These are phyloP conservation scores for Amanita fuliginea DNA, from an alignment of 768 basidiomycete genomes.

Conservation along the genomic window DNA sequence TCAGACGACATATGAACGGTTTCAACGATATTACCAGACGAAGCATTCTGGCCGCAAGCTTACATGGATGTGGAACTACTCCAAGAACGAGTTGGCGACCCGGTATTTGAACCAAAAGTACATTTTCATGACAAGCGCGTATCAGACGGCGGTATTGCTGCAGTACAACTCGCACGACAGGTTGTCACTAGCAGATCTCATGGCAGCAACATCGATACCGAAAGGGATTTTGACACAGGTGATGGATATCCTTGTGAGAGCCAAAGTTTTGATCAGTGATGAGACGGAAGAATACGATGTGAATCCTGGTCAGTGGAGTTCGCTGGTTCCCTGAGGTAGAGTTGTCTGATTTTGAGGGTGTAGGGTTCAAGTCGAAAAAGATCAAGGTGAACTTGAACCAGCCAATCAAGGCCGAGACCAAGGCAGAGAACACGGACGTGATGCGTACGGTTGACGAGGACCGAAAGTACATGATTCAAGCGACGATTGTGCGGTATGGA, in stretches of 20 bases:
- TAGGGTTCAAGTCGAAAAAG: conserved; percentile 90
- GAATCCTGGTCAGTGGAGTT: conserved; percentile 49
- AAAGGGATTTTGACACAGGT: conserved; percentile 73
- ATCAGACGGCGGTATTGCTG: conserved; percentile 89
- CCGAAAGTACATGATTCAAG: conserved; percentile 91
- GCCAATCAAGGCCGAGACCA: conserved; percentile 90
- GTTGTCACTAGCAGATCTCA: conserved; percentile 69
- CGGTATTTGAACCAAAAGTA: conserved; percentile 93
- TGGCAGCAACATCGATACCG: conserved; percentile 66
- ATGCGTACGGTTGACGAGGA: conserved; percentile 95
- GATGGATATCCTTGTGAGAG: conserved; percentile 69
- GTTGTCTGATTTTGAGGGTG: conserved; percentile 25
- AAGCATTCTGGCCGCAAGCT: conserved; percentile 93
- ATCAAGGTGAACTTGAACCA: conserved; percentile 84
- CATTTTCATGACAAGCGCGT: conserved; percentile 90
- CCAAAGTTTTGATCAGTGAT: conserved; percentile 80
- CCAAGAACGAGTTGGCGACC: conserved; percentile 91
- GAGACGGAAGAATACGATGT: conserved; percentile 85
- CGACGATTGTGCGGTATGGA: conserved; percentile 73
- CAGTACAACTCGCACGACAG: conserved; percentile 93
- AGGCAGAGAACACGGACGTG: conserved; percentile 81
- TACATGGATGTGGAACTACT: conserved; percentile 98
- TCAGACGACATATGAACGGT: conserved; percentile 78
- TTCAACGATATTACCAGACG: conserved; percentile 86
- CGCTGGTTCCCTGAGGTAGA: not conserved